Percentiles rank a stretch among this genome's conserved stretches.
Conservation (phyloP, 257 asterid species). For the Solanum lignicaule region DNA sequence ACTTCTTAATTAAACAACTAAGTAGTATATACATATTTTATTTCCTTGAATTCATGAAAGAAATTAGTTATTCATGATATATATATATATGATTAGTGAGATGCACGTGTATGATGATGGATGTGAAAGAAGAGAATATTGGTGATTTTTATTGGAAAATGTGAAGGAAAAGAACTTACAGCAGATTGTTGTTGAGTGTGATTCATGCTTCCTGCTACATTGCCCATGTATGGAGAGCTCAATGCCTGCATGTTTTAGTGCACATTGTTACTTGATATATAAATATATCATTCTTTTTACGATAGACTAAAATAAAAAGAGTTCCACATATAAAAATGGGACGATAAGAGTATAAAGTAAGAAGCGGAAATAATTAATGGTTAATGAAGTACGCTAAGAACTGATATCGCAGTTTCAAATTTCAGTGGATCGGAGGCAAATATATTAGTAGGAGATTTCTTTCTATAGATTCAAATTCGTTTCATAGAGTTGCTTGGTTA, state of each 20-base stretch:
- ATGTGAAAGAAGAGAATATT: conserved; percentile 16
- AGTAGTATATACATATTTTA: neutral
- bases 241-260: conserved; percentile 21
- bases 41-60: neutral
- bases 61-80: conserved; percentile 21
- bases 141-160: conserved; percentile 32
- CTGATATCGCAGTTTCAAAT: neutral
- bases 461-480: neutral
- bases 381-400: neutral
- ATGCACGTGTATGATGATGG: conserved; percentile 20
- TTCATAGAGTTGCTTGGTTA: neutral
- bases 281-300: no score
- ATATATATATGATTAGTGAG: neutral
- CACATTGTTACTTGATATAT: neutral
- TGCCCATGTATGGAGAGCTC: conserved; percentile 31
- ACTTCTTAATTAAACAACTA: conserved; percentile 8
- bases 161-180: conserved; percentile 45
- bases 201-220: conserved; percentile 25
- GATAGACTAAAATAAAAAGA: neutral
- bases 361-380: neutral
- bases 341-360: neutral
- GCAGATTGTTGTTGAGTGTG: conserved; percentile 49
- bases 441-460: neutral
- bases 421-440: neutral
- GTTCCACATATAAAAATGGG: neutral